These are phyloP conservation scores for Lasiodiplodia hormozganensis DNA, from an alignment of 2,329 filamentous ascomycete genomes.

Conservation along the genomic window DNA sequence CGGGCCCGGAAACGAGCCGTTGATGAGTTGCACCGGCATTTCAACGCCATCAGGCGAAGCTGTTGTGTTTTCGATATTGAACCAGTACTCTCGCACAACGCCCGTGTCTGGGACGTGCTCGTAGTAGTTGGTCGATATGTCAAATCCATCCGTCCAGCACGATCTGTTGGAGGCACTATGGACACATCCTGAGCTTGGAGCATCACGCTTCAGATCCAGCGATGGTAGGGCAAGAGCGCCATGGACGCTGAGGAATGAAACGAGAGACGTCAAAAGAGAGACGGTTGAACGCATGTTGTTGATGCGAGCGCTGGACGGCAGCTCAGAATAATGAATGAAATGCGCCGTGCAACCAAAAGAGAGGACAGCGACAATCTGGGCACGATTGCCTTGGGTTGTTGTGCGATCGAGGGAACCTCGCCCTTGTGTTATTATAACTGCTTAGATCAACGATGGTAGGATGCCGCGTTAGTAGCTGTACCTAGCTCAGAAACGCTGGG, in stretches of 20 bases:
- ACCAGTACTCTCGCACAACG: constrained; percentile 62
- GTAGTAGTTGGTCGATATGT: constrained; percentile 61
- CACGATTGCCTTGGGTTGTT: no score
- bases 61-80: constrained; percentile 58
- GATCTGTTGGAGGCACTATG: background rate
- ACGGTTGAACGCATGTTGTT: background rate
- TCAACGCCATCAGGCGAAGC: constrained; percentile 65
- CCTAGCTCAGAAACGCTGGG: no score
- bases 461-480: no score
- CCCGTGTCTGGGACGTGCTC: constrained; percentile 59
- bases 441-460: no score
- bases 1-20: background rate
- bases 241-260: background rate
- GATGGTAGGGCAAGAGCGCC: background rate
- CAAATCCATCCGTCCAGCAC: constrained; percentile 44
- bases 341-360: no score
- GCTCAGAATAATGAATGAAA: no score
- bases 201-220: background rate
- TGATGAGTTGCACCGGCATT: constrained; percentile 33
- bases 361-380: no score
- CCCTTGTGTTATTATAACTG: no score
- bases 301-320: no score
- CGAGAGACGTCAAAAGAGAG: background rate
- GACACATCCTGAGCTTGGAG: background rate
- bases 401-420: no score